These are phyloP conservation scores for Penicillium ucsense DNA, from an alignment of 495 filamentous ascomycete species.

Conservation along the genomic window DNA sequence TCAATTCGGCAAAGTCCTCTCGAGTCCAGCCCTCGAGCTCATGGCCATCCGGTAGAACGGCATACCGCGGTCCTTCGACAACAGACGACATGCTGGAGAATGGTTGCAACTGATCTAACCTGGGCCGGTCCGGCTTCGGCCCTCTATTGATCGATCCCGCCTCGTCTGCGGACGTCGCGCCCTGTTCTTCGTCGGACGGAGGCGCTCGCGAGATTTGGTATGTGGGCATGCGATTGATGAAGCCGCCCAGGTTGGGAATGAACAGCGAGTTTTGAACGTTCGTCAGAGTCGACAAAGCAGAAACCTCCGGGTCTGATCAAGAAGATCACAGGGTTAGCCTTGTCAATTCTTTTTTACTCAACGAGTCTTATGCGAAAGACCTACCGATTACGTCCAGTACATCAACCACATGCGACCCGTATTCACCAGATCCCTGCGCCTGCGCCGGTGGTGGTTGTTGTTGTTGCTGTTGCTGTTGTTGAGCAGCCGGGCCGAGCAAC, in stretches of 20 bases:
- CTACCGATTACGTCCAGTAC: constrained; percentile 63
- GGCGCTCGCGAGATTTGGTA: constrained; percentile 54
- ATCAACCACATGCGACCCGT: constrained; percentile 54
- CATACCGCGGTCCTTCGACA: constrained; percentile 26
- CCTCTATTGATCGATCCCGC: constrained; percentile 16
- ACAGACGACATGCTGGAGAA: constrained; percentile 27
- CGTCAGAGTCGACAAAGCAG: constrained; percentile 62
- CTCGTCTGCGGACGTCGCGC: constrained; percentile 20
- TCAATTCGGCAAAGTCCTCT: constrained; percentile 59
- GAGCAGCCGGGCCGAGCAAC: constrained; percentile 1
- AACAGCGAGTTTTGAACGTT: constrained; percentile 77
- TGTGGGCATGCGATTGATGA: constrained; percentile 61
- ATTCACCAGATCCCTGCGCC: constrained; percentile 24
- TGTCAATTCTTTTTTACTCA: too few relatives aligned
- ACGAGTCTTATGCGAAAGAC: constrained; percentile 4
- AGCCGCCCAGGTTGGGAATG: constrained; percentile 56
- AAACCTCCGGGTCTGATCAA: constrained; percentile 58
- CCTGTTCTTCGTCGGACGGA: constrained; percentile 22
- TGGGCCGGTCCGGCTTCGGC: constrained; percentile 15
- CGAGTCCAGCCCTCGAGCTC: constrained; percentile 58
- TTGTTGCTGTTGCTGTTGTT: too few relatives aligned
- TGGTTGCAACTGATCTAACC: constrained; percentile 15
- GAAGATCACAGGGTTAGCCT: background rate
- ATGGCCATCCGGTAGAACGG: constrained; percentile 45
- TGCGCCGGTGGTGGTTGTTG: background rate